phyloP scores from a whole-genome alignment of 1,139 yeast species.

The Diutina rugosa region DNA sequence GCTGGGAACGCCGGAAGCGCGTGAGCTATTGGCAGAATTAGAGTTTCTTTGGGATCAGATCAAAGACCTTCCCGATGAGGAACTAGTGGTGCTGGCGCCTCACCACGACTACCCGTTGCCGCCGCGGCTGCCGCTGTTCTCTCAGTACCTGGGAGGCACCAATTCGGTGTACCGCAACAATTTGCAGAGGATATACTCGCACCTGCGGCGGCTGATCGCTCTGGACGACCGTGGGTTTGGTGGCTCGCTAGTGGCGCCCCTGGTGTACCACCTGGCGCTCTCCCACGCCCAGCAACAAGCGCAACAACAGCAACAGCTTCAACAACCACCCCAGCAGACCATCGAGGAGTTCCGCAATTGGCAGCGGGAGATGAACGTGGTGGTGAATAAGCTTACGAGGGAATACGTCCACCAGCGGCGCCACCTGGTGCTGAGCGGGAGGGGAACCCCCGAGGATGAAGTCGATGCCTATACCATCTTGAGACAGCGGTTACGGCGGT shows the following conservation, averaged over 20 bases:
- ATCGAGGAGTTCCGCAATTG: conserved; percentile 29
- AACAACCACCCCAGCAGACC: neutral
- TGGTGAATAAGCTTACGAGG: conserved; percentile 25
- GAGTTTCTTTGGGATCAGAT: conserved; percentile 70
- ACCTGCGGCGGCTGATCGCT: conserved; percentile 19
- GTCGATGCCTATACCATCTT: conserved; percentile 14
- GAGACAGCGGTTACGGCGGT: conserved; percentile 12
- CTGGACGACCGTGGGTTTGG: neutral
- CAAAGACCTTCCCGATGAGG: conserved; percentile 28
- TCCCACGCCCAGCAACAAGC: neutral
- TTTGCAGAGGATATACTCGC: conserved; percentile 32
- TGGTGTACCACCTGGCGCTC: neutral
- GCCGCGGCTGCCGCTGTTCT: neutral
- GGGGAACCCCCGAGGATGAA: conserved; percentile 5
- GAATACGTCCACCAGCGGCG: conserved; percentile 14
- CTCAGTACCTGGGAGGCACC: conserved; percentile 11
- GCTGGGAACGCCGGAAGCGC: conserved; percentile 52
- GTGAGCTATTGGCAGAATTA: conserved; percentile 52
- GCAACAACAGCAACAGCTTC: neutral
- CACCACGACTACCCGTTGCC: conserved; percentile 2
- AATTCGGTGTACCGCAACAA: conserved; percentile 22
- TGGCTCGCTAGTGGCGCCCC: neutral
- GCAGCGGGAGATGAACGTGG: conserved; percentile 32
- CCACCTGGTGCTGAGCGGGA: neutral
- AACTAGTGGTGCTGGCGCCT: conserved; percentile 7